Base-by-base conservation (phyloP, 345 rosid genomes). In the Linum tenue region DNA sequence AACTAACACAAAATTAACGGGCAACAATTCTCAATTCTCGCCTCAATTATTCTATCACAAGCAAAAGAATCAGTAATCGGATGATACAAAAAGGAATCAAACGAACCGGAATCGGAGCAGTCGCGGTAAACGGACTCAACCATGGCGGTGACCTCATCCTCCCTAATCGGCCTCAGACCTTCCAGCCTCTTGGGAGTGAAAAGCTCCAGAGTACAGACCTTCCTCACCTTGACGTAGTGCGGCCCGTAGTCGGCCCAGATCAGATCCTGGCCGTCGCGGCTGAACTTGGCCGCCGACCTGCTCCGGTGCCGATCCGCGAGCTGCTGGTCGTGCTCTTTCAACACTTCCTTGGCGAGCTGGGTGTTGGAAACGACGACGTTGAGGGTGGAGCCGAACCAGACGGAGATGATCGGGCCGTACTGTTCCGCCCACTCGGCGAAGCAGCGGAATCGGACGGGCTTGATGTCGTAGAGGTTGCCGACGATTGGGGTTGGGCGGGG, bases 161-260 rank as follows among this genome's bases (percentile, higher is more conserved):
- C 83, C 63, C 81, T 72, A 55, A 81, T 68, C 36, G 70, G 63
- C 37, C 81, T 59, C 40, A 79, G 75, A n/a, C 44, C 63, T 57
- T 79, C 83, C 0, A 79, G 63, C 48, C 83, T 74, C 41, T 72
- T 79, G 1, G 73, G 41, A 5, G 83, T 74, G 31, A 82, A 77
- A 1, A 82, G 67, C 67, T 74, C 75, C 0, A 77, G 67, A 2
- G 64, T 66, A 15, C 82, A 72, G 0, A 79, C 64, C 66, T 75
- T 82, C 60, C 75, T 77, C 2, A 79, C 77, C 22, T 75, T 73
- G n/a, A 79, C 82, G 39, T 77, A 79, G 60, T 73, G 80, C 16
- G 82, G 77, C 22, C 60, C 78, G 57, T 82, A 77, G 36, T 82
- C 80, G 0, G 81, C 77, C 81, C 85, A 77, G 39, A 79, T 66